Evolutionary conservation across 805 yeast species (phyloP), one percentile per base, ranked within the genome.

Genomic region (Spathaspora arborariae): DNA sequence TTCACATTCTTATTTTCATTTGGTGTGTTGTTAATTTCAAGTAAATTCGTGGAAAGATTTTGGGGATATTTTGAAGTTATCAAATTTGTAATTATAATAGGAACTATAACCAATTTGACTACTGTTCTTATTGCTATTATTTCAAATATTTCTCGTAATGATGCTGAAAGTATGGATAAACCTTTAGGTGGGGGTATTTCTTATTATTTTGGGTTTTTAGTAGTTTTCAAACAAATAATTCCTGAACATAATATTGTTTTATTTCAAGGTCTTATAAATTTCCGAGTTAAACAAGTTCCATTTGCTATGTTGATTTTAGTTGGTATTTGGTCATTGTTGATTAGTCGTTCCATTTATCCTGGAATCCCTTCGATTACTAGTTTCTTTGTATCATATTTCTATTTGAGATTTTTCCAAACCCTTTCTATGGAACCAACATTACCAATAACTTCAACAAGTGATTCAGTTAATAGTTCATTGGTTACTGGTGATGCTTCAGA

Each of bases 401-500:
- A 89, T 60, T 72, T 91, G 55, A 76, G 98, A 53, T 91, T 88
- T 63, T 82, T 68, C 68, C 94, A 89, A 57, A 58, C 76, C 13
- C 74, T 78, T 40, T 65, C 70, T n/a, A 62, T 69, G 19, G 85
- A 80, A 46, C 82, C 80, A 39, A 61, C 73, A n/a, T 66, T 83
- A 49, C 83, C 86, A 11, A 56, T 69, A 22, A 62, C 73, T 8
- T 47, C 74, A 54, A 60, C 64, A 30, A 52, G 48, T 38, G 62
- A 58, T 20, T 50, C 53, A 10, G 26, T 61, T 4, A 54, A 60
- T 46, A 54, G 59, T 30, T 44, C 59, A 18, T 60, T 73, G 20
- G 66, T 82, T 9, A 64, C 77, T 21, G 97, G 97, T 34, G 97
- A 90, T 63, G 96, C 97, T 0, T 83, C 94, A 0, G 97, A 91